phyloP scores from a whole-genome alignment of 176 grass and related monocot species.

The Eleusine indica region DNA sequence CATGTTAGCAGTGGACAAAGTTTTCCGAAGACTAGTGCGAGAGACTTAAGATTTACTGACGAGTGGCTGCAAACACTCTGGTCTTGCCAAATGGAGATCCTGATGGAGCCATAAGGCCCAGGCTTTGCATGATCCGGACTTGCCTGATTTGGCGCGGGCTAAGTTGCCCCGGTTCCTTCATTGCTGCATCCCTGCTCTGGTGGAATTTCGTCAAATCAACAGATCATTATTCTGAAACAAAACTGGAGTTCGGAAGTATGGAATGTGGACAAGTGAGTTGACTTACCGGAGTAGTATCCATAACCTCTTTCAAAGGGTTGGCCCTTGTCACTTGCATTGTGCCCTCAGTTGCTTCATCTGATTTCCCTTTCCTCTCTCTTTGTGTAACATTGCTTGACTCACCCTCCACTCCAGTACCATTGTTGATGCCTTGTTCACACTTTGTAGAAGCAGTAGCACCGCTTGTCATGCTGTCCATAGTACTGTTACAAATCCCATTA shows the following conservation, averaged over 20 bases:
- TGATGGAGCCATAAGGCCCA: constrained; percentile 72
- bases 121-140: constrained; percentile 76
- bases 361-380: constrained; percentile 12
- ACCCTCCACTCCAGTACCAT: constrained; percentile 17
- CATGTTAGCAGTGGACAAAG: constrained; percentile 9
- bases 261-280: constrained; percentile 18
- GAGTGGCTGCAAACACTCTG: constrained; percentile 5
- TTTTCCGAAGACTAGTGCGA: background rate
- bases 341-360: background rate
- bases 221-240: constrained; percentile 13
- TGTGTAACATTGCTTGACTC: constrained; percentile 11
- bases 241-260: constrained; percentile 20
- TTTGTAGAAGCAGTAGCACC: constrained; percentile 20
- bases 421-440: constrained; percentile 25
- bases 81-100: constrained; percentile 65
- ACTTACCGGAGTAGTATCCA: constrained; percentile 41
- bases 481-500: constrained; percentile 41
- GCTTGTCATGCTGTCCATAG: background rate
- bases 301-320: background rate
- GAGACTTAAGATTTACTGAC: background rate
- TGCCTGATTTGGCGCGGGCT: constrained; percentile 56
- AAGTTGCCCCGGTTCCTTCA: constrained; percentile 45
- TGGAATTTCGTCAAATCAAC: constrained; percentile 46
- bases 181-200: constrained; percentile 45
- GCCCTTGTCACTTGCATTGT: background rate